Percentiles rank a stretch among this genome's conserved stretches.
phyloP scores from a whole-genome alignment of 2,329 filamentous ascomycete genomes.

The Alternaria viburni region DNA sequence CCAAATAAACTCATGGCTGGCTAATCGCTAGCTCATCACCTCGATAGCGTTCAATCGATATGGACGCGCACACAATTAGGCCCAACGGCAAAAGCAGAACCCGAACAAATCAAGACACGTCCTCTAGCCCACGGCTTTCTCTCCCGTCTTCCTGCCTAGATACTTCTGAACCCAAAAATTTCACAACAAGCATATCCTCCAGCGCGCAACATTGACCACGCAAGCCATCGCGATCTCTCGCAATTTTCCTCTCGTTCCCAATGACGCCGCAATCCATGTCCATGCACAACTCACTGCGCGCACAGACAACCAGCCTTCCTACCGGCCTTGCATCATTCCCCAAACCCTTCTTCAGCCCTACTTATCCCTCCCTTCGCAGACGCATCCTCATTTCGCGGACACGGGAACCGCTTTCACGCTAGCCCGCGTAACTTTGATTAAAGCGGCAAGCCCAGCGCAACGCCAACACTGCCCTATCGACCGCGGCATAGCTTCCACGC shows the following conservation, averaged over 20 bases:
- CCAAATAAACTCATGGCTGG: neutral
- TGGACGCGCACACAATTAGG: neutral
- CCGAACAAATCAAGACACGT: constrained; percentile 2
- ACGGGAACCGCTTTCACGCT: constrained; percentile 9
- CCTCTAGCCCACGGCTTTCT: neutral
- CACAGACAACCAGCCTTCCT: constrained; percentile 28
- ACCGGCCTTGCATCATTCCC: constrained; percentile 15
- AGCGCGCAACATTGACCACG: constrained; percentile 1
- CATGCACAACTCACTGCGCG: constrained; percentile 25
- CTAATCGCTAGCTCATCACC: constrained; percentile 4
- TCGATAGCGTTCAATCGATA: neutral
- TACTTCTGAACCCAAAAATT: neutral
- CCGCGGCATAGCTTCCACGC: constrained; percentile 35
- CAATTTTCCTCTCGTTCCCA: constrained; percentile 18
- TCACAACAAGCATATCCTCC: neutral
- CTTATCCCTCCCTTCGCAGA: constrained; percentile 8
- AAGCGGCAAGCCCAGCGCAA: neutral
- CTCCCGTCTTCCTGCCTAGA: neutral
- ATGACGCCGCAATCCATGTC: constrained; percentile 21
- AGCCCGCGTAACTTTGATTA: constrained; percentile 1
- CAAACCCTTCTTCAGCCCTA: constrained; percentile 24
- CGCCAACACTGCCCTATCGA: neutral
- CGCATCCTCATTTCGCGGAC: constrained; percentile 17
- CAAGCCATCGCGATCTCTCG: constrained; percentile 13
- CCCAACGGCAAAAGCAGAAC: constrained; percentile 11